Percentiles rank a stretch among this genome's conserved stretches.
phyloP scores from a whole-genome alignment of 768 basidiomycete genomes.

The Suillus variegatus region DNA sequence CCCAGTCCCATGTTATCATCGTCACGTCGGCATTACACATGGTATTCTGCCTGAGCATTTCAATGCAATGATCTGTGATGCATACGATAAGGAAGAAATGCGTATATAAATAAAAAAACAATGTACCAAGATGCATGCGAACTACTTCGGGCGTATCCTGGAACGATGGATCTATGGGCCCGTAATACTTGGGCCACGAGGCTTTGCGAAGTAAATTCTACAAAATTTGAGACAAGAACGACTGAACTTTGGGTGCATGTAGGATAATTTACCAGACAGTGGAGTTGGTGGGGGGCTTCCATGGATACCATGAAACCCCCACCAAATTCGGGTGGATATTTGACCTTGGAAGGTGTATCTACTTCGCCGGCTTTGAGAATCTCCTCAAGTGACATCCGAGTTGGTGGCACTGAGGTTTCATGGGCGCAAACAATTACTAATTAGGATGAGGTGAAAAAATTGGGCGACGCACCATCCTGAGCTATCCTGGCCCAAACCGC shows the following conservation, averaged over 20 bases:
- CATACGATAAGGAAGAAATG: neutral
- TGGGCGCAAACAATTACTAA: neutral
- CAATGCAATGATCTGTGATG: slow-evolving; percentile 10
- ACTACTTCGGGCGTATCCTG: slow-evolving; percentile 2
- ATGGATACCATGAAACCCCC: slow-evolving; percentile 15
- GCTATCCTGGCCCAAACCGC: slow-evolving; percentile 8
- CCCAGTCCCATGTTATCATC: slow-evolving; percentile 16
- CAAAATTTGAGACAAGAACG: neutral
- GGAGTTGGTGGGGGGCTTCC: slow-evolving; percentile 13
- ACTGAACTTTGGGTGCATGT: neutral
- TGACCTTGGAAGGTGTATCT: slow-evolving; percentile 6
- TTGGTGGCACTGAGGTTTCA: slow-evolving; percentile 7
- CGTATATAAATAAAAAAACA: no score
- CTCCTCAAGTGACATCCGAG: slow-evolving; percentile 9
- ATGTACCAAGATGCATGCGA: slow-evolving; percentile 13
- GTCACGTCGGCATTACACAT: slow-evolving; percentile 15
- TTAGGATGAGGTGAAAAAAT: neutral
- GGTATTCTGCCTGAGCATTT: slow-evolving; percentile 12
- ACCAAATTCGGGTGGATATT: slow-evolving; percentile 9
- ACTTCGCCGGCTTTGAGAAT: slow-evolving; percentile 9
- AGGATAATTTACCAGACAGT: slow-evolving; percentile 9
- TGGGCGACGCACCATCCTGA: neutral
- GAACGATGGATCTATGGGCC: slow-evolving; percentile 6
- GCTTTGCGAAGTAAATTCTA: slow-evolving; percentile 16
- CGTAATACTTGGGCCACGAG: slow-evolving; percentile 9